Conservation (phyloP, 495 filamentous ascomycete species). For the Usnea hakonensis region DNA sequence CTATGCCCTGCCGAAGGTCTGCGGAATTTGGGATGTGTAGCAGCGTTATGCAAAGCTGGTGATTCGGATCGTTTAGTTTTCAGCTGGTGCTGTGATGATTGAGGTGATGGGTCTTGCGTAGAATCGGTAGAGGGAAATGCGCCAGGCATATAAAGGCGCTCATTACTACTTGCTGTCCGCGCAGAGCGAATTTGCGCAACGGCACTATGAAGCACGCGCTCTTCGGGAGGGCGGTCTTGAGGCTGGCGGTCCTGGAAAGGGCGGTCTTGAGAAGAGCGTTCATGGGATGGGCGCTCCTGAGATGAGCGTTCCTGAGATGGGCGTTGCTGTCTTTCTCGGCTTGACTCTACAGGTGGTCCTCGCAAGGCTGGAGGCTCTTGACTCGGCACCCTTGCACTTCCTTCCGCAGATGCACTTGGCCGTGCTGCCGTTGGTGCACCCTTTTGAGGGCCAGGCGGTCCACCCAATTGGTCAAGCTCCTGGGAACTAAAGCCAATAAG, state of each 20-base stretch:
- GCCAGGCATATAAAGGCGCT: slow-evolving; percentile 24
- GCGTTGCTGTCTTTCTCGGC: slow-evolving; percentile 18
- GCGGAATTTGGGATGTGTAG: slow-evolving; percentile 29
- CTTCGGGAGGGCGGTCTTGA: slow-evolving; percentile 16
- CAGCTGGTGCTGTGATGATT: slow-evolving; percentile 27
- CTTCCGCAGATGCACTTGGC: slow-evolving; percentile 20
- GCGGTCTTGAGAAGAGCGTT: slow-evolving; percentile 21
- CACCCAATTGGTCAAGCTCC: slow-evolving; percentile 65
- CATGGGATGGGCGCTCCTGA: slow-evolving; percentile 31
- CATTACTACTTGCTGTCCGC: slow-evolving; percentile 19
- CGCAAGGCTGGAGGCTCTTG: slow-evolving; percentile 15
- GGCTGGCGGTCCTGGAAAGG: slow-evolving; percentile 11
- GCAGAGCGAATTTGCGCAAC: slow-evolving; percentile 11
- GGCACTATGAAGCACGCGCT: slow-evolving; percentile 18
- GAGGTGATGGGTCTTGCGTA: slow-evolving; percentile 20
- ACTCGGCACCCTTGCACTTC: slow-evolving; percentile 14
- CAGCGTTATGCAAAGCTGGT: slow-evolving; percentile 21
- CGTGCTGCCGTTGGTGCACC: slow-evolving; percentile 1
- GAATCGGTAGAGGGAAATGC: slow-evolving; percentile 25
- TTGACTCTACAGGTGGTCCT: slow-evolving; percentile 14
- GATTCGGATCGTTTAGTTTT: slow-evolving; percentile 30
- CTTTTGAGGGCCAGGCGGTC: slow-evolving; percentile 31
- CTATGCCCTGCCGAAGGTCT: slow-evolving; percentile 42
- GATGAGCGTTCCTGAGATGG: slow-evolving; percentile 39
- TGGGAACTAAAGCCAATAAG: slow-evolving; percentile 74